phyloP scores from a whole-genome alignment of 345 rosid species.

The Bruguiera gymnorhiza region DNA sequence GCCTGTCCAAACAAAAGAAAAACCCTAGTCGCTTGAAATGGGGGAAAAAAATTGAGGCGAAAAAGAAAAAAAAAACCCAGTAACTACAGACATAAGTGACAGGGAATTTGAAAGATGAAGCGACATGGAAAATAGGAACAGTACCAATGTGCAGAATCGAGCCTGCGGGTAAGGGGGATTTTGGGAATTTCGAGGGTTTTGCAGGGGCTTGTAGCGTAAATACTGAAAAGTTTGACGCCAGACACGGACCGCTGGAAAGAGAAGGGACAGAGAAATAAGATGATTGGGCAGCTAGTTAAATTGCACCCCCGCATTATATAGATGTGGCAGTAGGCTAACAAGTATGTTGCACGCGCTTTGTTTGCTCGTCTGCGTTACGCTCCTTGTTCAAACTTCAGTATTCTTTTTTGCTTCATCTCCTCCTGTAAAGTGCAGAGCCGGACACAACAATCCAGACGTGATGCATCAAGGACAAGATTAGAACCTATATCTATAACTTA shows the following conservation, averaged over 20 bases:
- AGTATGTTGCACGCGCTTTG: too few species aligned
- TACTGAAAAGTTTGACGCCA: constrained; percentile 18
- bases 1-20: background rate
- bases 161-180: background rate
- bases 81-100: constrained; percentile 10
- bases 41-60: background rate
- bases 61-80: constrained; percentile 15
- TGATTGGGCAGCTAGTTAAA: too few species aligned
- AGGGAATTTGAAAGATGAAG: constrained; percentile 2
- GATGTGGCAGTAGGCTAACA: too few species aligned
- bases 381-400: too few species aligned
- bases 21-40: constrained; percentile 12
- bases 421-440: too few species aligned
- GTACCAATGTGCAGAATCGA: background rate
- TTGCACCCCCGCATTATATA: too few species aligned
- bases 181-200: constrained; percentile 28
- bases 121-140: background rate
- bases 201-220: constrained; percentile 22
- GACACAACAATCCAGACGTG: too few species aligned
- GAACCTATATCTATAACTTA: too few species aligned
- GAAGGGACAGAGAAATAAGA: constrained; percentile 23
- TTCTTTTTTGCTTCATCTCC: too few species aligned
- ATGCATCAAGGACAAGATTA: too few species aligned
- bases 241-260: background rate
- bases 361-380: too few species aligned